These are phyloP conservation scores for Stereocaulon alpinum DNA, from an alignment of 495 filamentous ascomycete genomes.

Conservation along the genomic window DNA sequence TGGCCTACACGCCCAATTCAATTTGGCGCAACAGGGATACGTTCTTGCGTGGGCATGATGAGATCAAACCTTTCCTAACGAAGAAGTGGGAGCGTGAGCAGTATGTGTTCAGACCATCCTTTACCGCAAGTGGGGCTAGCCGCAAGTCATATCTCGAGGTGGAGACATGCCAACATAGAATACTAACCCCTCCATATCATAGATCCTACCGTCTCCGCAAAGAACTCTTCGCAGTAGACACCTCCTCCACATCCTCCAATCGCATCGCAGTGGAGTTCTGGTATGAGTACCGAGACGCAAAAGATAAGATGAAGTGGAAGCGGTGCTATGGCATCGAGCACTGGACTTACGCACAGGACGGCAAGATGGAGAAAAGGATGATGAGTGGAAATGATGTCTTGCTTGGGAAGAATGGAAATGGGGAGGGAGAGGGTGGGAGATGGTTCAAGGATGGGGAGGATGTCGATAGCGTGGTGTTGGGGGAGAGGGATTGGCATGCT, in stretches of 20 bases:
- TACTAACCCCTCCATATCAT: no score
- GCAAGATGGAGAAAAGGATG: slow-evolving; percentile 75
- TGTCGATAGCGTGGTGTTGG: slow-evolving; percentile 62
- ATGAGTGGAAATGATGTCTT: slow-evolving; percentile 88
- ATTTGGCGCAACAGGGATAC: slow-evolving; percentile 74
- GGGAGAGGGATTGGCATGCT: slow-evolving; percentile 62
- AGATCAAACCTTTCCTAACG: slow-evolving; percentile 60
- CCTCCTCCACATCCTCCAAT: slow-evolving; percentile 39
- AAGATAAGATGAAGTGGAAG: slow-evolving; percentile 68
- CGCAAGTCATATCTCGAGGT: no score
- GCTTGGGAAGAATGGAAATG: slow-evolving; percentile 36
- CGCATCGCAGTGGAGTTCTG: slow-evolving; percentile 84
- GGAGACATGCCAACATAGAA: no score
- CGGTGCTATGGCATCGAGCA: slow-evolving; percentile 85
- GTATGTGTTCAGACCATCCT: slow-evolving; percentile 19
- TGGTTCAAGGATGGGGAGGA: slow-evolving; percentile 55
- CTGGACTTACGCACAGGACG: slow-evolving; percentile 77
- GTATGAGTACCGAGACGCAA: slow-evolving; percentile 73
- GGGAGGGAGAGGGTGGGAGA: slow-evolving; percentile 24
- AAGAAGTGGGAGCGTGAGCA: slow-evolving; percentile 69
- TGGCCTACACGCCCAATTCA: slow-evolving; percentile 64
- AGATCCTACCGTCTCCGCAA: slow-evolving; percentile 62
- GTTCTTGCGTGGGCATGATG: slow-evolving; percentile 60
- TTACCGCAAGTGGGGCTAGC: no score
- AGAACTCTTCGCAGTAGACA: slow-evolving; percentile 62